Evolutionary conservation across 805 yeast genomes (phyloP).

Genomic region (Nakazawaea peltata): DNA sequence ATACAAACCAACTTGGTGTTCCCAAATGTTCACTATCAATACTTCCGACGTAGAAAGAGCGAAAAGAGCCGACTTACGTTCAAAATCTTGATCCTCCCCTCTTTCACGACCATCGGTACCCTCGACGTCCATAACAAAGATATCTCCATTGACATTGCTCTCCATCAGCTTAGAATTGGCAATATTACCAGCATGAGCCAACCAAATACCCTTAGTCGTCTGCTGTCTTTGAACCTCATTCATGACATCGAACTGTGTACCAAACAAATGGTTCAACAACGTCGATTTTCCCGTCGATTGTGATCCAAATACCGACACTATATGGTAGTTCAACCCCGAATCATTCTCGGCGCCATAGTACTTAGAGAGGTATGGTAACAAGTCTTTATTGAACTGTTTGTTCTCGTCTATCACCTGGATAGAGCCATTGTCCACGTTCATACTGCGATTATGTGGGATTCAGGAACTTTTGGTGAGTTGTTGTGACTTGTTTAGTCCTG

Average conservation of each 20-base stretch:
- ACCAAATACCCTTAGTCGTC: constrained; percentile 83
- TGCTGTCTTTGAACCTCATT: constrained; percentile 80
- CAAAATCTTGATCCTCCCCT: constrained; percentile 98
- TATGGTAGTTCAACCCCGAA: constrained; percentile 71
- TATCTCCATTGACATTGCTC: constrained; percentile 19
- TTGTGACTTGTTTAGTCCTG: too few species aligned
- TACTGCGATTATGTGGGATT: not conserved
- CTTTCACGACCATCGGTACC: constrained; percentile 98
- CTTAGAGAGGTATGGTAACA: constrained; percentile 22
- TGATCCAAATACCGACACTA: constrained; percentile 93
- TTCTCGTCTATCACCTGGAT: constrained; percentile 58
- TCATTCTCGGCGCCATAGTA: constrained; percentile 21
- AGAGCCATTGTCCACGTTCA: constrained; percentile 20
- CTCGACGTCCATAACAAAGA: constrained; percentile 93
- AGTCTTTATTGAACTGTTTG: constrained; percentile 38
- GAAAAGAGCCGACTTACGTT: constrained; percentile 90
- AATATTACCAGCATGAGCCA: constrained; percentile 47
- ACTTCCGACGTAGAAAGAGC: constrained; percentile 90
- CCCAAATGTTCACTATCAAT: constrained; percentile 91
- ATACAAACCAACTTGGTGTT: constrained; percentile 91
- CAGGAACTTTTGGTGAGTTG: too few species aligned
- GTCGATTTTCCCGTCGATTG: constrained; percentile 97
- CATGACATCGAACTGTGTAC: constrained; percentile 90
- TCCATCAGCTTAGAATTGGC: constrained; percentile 16
- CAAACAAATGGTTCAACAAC: constrained; percentile 74